Conservation (phyloP, 768 basidiomycete genomes). For the Termitomyces titanicus region DNA sequence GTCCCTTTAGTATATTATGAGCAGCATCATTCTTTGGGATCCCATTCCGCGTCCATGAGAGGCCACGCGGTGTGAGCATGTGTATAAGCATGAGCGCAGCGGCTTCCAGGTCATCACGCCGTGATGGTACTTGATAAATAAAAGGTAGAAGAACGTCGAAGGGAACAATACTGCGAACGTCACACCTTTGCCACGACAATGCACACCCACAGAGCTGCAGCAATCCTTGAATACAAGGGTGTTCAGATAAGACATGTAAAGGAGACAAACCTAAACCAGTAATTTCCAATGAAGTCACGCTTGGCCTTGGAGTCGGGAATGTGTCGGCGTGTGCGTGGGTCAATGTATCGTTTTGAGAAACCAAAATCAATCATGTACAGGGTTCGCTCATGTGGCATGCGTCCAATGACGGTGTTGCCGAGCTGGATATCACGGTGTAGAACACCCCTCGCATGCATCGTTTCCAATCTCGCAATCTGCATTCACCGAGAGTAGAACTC, state of each 20-base stretch:
- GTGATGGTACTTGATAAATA: conserved; percentile 58
- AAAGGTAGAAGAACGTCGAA: neutral
- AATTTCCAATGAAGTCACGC: conserved; percentile 79
- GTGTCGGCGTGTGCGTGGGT: conserved; percentile 60
- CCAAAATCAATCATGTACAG: conserved; percentile 88
- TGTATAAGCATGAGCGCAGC: conserved; percentile 78
- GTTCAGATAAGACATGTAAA: neutral
- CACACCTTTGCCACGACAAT: conserved; percentile 72
- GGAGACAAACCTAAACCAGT: conserved; percentile 64
- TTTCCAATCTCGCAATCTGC: conserved; percentile 69
- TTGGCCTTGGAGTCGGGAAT: conserved; percentile 65
- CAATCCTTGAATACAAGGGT: neutral
- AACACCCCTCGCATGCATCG: conserved; percentile 72
- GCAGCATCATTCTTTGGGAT: conserved; percentile 66
- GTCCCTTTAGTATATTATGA: conserved; percentile 60
- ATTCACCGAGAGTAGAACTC: conserved; percentile 1
- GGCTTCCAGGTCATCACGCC: conserved; percentile 78
- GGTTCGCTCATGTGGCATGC: conserved; percentile 49
- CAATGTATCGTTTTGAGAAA: conserved; percentile 76
- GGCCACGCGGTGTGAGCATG: conserved; percentile 69
- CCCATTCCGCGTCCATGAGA: conserved; percentile 79
- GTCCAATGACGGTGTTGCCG: conserved; percentile 70
- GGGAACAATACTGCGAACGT: conserved; percentile 1
- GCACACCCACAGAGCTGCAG: conserved; percentile 62
- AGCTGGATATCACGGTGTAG: conserved; percentile 79